Evolutionary conservation across 106 monocot species (phyloP).

Genomic region (Alisma plantagoaquatica): DNA sequence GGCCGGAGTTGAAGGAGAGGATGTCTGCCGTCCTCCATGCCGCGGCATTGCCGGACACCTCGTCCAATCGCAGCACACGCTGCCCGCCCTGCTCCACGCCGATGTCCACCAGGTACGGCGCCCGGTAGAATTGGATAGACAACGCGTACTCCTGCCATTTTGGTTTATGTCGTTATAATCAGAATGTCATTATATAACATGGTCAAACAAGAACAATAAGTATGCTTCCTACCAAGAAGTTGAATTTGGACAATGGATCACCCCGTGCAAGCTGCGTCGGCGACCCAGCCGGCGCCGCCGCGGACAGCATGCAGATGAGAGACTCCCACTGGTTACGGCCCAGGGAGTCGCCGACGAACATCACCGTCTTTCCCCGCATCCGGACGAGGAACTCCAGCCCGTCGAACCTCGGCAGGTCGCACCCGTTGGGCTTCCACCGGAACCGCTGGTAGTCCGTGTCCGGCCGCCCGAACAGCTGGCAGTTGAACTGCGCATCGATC

Average conservation of each 20-base stretch:
- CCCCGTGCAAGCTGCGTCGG: neutral
- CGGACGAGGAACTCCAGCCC: conserved; percentile 32
- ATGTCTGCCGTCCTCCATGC: conserved; percentile 63
- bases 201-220: too few species aligned
- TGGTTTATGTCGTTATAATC: too few species aligned
- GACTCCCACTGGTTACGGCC: conserved; percentile 43
- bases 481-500: conserved; percentile 73
- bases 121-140: conserved; percentile 55
- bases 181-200: too few species aligned
- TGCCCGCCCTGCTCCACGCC: conserved; percentile 37
- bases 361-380: conserved; percentile 34
- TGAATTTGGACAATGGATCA: conserved; percentile 9
- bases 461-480: conserved; percentile 66
- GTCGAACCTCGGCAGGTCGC: conserved; percentile 69
- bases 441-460: conserved; percentile 66
- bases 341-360: conserved; percentile 64
- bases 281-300: conserved; percentile 16
- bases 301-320: conserved; percentile 36
- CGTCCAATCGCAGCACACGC: conserved; percentile 49
- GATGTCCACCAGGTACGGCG: conserved; percentile 84
- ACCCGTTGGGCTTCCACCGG: conserved; percentile 48
- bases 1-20: conserved; percentile 78
- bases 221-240: conserved; percentile 15
- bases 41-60: conserved; percentile 36
- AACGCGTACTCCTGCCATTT: conserved; percentile 81